Percentiles rank a stretch among this genome's conserved stretches.
Conservation (phyloP, 768 basidiomycete genomes). For the Russula emetica region DNA sequence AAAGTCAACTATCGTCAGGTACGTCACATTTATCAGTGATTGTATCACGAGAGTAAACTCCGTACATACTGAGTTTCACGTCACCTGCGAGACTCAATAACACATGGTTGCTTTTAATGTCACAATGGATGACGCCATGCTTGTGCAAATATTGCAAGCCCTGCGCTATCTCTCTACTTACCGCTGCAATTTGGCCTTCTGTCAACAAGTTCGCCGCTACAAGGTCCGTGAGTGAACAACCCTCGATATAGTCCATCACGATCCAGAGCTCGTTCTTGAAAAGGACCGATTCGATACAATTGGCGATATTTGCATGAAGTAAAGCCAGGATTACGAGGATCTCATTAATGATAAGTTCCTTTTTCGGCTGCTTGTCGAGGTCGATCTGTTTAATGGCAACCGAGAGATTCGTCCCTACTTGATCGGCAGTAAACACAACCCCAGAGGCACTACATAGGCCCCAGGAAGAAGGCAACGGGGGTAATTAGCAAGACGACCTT, state of each 20-base stretch:
- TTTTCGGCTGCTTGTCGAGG: conserved; percentile 98
- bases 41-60: not conserved
- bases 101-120: conserved; percentile 99
- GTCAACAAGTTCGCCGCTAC: conserved; percentile 87
- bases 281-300: conserved; percentile 97
- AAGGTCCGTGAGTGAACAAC: conserved; percentile 90
- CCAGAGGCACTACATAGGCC: conserved; percentile 73
- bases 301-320: conserved; percentile 96
- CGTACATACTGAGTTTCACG: conserved; percentile 89
- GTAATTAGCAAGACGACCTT: not conserved
- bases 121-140: conserved; percentile 97
- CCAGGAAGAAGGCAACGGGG: too few relatives aligned
- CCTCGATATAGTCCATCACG: conserved; percentile 99
- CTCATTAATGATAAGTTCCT: conserved; percentile 99
- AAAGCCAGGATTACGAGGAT: conserved; percentile 98
- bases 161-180: conserved; percentile 87
- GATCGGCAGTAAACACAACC: conserved; percentile 96
- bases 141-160: conserved; percentile 93
- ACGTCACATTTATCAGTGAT: not conserved
- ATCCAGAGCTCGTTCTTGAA: conserved; percentile 99
- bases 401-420: conserved; percentile 87
- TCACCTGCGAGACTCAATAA: conserved; percentile 88
- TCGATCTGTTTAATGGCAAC: conserved; percentile 99
- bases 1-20: conserved; percentile 65
- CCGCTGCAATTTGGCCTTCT: conserved; percentile 73